A percentile compares a stretch with the other conserved stretches of the same genome.
Conservation (phyloP, 2,329 filamentous ascomycete species). For the Dactylellina sp. region DNA sequence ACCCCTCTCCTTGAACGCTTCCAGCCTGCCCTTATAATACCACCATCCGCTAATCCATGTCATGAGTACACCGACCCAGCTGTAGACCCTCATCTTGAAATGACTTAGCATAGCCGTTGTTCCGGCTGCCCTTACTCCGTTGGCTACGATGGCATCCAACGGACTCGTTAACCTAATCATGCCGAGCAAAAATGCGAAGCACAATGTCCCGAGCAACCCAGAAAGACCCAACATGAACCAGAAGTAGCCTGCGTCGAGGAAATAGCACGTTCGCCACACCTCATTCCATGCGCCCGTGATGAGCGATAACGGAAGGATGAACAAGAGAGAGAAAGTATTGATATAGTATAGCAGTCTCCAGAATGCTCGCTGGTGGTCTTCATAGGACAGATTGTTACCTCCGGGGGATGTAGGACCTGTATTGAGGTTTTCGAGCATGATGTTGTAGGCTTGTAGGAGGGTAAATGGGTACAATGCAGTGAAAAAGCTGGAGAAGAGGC, state of each 20-base stretch:
- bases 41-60: constrained; percentile 68
- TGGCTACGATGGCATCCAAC: constrained; percentile 67
- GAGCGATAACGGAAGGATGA: constrained; percentile 67
- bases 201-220: constrained; percentile 66
- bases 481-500: constrained; percentile 68
- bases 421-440: constrained; percentile 66
- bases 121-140: constrained; percentile 67
- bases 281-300: constrained; percentile 67
- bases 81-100: constrained; percentile 67
- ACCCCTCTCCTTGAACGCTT: constrained; percentile 62
- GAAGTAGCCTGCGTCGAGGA: constrained; percentile 70
- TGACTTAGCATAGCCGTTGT: constrained; percentile 67
- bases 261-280: constrained; percentile 69
- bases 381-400: constrained; percentile 56
- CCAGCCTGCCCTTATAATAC: constrained; percentile 66
- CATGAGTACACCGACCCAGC: constrained; percentile 68
- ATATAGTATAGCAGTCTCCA: constrained; percentile 69
- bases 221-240: constrained; percentile 69
- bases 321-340: constrained; percentile 67
- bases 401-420: constrained; percentile 62
- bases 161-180: constrained; percentile 68
- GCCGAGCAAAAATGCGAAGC: constrained; percentile 67
- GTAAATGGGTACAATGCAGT: constrained; percentile 68
- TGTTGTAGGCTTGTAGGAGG: constrained; percentile 67
- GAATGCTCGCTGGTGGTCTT: constrained; percentile 68